A percentile compares a stretch with the other conserved stretches of the same genome.
Evolutionary conservation across 306 rosid species (phyloP).

Genomic region (Trichosanthes truncata): DNA sequence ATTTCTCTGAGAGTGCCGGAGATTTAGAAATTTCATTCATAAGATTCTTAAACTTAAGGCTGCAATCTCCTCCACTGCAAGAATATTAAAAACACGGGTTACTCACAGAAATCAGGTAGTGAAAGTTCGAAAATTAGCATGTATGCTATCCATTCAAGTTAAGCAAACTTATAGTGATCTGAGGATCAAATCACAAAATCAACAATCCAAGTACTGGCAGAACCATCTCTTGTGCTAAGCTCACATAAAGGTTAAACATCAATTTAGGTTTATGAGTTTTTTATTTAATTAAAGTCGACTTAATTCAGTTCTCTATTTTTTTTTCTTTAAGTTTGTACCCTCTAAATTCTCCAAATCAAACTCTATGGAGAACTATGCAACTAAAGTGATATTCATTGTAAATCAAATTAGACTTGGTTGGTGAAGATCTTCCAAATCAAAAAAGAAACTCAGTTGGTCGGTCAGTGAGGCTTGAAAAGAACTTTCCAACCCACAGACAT

Average conservation of each 20-base stretch:
- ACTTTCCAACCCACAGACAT: neutral
- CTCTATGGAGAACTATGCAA: neutral
- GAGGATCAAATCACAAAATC: neutral
- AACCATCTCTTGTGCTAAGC: neutral
- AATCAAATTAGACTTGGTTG: neutral
- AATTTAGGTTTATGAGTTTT: neutral
- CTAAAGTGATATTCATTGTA: neutral
- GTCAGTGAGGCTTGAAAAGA: neutral
- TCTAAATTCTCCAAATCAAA: neutral
- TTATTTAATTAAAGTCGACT: neutral
- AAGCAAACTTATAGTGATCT: neutral
- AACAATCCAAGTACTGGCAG: neutral
- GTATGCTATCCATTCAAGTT: neutral
- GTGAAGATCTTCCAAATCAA: neutral
- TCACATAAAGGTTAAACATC: neutral
- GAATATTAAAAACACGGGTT: constrained; percentile 10
- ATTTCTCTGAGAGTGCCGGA: constrained; percentile 66
- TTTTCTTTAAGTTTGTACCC: neutral
- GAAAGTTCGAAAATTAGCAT: neutral
- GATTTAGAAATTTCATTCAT: constrained; percentile 79
- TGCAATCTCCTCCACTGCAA: constrained; percentile 96
- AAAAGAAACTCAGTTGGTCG: neutral
- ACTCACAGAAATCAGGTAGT: neutral
- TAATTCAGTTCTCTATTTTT: neutral
- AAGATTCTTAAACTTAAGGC: constrained; percentile 84